Evolutionary conservation across 129 eudicot genomes (phyloP), one percentile per base, ranked within the genome.

Genomic region (sunflower (Helianthus annuus)): DNA sequence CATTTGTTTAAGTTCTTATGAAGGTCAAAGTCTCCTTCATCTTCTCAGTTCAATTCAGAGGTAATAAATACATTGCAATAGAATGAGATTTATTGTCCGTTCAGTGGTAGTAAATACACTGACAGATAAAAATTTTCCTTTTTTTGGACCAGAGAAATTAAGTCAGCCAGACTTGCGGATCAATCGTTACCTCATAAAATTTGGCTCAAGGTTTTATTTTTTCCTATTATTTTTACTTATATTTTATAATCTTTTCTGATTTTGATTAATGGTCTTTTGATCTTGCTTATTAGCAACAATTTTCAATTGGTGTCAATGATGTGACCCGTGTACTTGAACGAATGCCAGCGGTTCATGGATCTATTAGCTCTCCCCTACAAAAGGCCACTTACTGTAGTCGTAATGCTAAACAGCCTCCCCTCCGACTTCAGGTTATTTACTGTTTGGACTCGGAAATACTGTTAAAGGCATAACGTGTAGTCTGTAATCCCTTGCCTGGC

Each of bases 311-410:
- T 38, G 93, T 91, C 17, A 91, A 91, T 74, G 93, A 91, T 19
- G 97, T 91, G 24, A 91, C 96, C 4, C 88, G 97, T 48, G 85
- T 81, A 34, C 97, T 91, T 72, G 96, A 91, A 78, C 78, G 91
- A 53, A 88, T 91, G 93, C 87, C 87, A 10, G 70, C 88, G 0
- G 44, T 69, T 51, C 52, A 51, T 48, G 68, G 70, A 44, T 51
- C 74, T 52, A 48, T 66, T 48, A 66, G 46, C 64, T 70, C 73
- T 19, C 32, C 57, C 7, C 64, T 68, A 12, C 78, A 75, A 27
- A 29, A 59, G 39, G 14, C 51, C 11, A 49, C 38, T 2, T 69
- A 27, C 34, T 13, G 60, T 5, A 15, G 64, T 32, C 69, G 27
- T 74, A 53, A 65, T 73, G 70, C 44, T 14, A 52, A 72, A 46